Evolutionary conservation across 2,329 filamentous ascomycete genomes (phyloP).

Genomic region (Trematosphaeria pertusa): DNA sequence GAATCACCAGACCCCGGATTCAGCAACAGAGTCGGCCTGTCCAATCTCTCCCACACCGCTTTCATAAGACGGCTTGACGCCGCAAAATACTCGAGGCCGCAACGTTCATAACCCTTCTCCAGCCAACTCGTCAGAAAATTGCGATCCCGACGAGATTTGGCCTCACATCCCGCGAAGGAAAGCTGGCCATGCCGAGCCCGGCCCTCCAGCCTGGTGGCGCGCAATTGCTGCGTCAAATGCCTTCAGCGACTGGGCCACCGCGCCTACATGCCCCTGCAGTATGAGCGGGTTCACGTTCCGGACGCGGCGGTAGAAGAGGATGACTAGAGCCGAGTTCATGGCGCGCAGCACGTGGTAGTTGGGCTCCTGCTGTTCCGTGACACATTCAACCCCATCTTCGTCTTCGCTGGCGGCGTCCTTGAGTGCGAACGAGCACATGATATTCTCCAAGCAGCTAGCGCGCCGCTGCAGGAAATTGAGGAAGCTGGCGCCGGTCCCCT

Average conservation of each 20-base stretch:
- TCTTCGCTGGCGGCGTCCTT: slow-evolving; percentile 6
- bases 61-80: slow-evolving; percentile 13
- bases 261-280: slow-evolving; percentile 46
- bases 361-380: not conserved
- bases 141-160: slow-evolving; percentile 14
- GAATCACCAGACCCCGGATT: slow-evolving; percentile 6
- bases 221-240: slow-evolving; percentile 19
- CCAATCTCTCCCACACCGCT: slow-evolving; percentile 19
- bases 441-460: slow-evolving; percentile 19
- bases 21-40: not conserved
- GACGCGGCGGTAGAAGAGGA: slow-evolving; percentile 53
- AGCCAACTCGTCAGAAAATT: slow-evolving; percentile 22
- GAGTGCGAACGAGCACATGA: slow-evolving; percentile 20
- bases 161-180: slow-evolving; percentile 26
- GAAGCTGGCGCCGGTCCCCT: slow-evolving; percentile 18
- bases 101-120: slow-evolving; percentile 16
- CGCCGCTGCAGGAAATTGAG: slow-evolving; percentile 21
- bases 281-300: slow-evolving; percentile 49
- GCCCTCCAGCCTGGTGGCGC: slow-evolving; percentile 9
- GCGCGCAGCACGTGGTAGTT: slow-evolving; percentile 46
- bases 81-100: slow-evolving; percentile 7
- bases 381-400: not conserved
- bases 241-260: slow-evolving; percentile 17
- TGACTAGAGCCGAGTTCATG: slow-evolving; percentile 49
- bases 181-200: slow-evolving; percentile 25